These are phyloP conservation scores for Coix lacrymajobi DNA, from an alignment of 176 grass and related monocot genomes.

Conservation along the genomic window DNA sequence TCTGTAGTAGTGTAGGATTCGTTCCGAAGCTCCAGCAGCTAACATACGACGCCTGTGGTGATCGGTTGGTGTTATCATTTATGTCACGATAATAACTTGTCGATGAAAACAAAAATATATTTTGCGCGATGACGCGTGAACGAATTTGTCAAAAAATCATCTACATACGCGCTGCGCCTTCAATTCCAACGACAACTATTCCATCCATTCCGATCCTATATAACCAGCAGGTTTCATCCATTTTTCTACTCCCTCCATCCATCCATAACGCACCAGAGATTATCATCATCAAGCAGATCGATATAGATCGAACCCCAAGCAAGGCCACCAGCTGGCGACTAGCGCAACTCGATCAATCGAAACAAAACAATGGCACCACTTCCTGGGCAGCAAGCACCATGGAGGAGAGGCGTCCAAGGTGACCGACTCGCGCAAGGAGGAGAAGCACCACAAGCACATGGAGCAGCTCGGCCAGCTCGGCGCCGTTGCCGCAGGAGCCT, in stretches of 20 bases:
- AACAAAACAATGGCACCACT: constrained; percentile 7
- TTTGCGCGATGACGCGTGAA: background rate
- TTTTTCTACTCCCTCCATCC: background rate
- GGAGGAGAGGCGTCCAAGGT: background rate
- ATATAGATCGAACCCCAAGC: background rate
- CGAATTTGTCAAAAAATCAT: background rate
- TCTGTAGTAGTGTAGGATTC: too few species aligned
- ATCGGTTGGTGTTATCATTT: background rate
- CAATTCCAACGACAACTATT: background rate
- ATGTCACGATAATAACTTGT: background rate
- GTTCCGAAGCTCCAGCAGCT: background rate
- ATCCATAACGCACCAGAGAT: background rate
- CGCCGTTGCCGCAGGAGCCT: constrained; percentile 10
- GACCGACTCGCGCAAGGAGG: constrained; percentile 31
- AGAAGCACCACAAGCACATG: constrained; percentile 56
- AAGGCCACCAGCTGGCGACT: background rate
- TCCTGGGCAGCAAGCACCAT: background rate
- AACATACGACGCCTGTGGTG: background rate
- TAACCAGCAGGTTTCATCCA: background rate
- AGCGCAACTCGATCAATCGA: background rate
- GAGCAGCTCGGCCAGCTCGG: constrained; percentile 42
- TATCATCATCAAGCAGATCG: background rate
- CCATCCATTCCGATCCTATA: background rate
- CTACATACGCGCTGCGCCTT: background rate
- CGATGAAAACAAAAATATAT: background rate